A percentile compares a stretch with the other conserved stretches of the same genome.
These are phyloP conservation scores for Penicillium cinerascens DNA, from an alignment of 495 filamentous ascomycete species.

Conservation along the genomic window DNA sequence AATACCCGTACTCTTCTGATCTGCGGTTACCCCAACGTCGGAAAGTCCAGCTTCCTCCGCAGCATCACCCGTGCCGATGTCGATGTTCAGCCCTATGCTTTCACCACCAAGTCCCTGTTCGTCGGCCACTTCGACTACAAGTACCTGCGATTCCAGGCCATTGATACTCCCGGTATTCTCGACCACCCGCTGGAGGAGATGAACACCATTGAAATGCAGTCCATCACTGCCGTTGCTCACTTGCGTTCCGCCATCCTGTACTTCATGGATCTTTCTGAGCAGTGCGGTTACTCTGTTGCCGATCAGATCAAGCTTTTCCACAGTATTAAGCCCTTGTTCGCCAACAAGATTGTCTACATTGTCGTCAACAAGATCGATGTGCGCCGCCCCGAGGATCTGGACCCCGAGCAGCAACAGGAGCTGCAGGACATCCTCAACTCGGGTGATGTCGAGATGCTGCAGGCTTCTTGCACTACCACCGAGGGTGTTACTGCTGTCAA, in stretches of 20 bases:
- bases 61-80: constrained; percentile 93
- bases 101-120: constrained; percentile 96
- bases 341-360: constrained; percentile 94
- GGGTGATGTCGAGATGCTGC: constrained; percentile 84
- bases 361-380: constrained; percentile 99
- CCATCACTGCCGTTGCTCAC: constrained; percentile 95
- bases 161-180: constrained; percentile 88
- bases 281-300: constrained; percentile 90
- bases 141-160: constrained; percentile 89
- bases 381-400: constrained; percentile 80
- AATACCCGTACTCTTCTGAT: constrained; percentile 93
- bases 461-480: constrained; percentile 89
- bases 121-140: constrained; percentile 99
- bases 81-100: constrained; percentile 96
- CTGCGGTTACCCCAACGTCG: constrained; percentile 96
- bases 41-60: constrained; percentile 91
- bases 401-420: constrained; percentile 71
- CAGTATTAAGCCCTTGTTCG: constrained; percentile 92
- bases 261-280: constrained; percentile 97
- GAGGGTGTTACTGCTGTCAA: constrained; percentile 93
- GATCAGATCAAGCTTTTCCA: constrained; percentile 92
- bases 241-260: constrained; percentile 90
- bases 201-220: constrained; percentile 99
- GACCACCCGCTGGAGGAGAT: constrained; percentile 98
- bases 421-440: constrained; percentile 77